Conservation (phyloP, 164 flowering plant genomes). For the Nymphaea colorata region DNA sequence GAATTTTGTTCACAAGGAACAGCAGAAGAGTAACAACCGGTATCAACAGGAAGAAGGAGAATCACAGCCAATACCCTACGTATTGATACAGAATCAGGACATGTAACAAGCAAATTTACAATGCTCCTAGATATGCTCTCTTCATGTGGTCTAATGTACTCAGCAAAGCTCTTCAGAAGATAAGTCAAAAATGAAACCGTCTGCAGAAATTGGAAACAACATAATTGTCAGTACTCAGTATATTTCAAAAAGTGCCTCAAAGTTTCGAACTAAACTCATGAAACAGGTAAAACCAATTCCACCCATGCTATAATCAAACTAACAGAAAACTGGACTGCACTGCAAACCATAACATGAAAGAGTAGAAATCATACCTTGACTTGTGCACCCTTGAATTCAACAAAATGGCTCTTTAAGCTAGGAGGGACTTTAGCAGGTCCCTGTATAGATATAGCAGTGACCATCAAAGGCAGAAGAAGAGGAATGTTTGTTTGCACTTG, state of each 20-base stretch:
- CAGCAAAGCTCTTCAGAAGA: conserved; percentile 85
- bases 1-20: background rate
- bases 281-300: too few relatives aligned
- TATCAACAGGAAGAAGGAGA: background rate
- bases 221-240: background rate
- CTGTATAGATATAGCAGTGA: conserved; percentile 84
- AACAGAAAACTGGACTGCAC: too few relatives aligned
- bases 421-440: conserved; percentile 89
- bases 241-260: background rate
- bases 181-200: conserved; percentile 96
- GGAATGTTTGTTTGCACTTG: conserved; percentile 94
- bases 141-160: conserved; percentile 91
- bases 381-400: conserved; percentile 94
- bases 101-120: conserved; percentile 90
- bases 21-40: background rate
- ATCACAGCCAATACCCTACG: conserved; percentile 47
- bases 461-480: conserved; percentile 83
- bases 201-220: conserved; percentile 35
- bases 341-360: too few relatives aligned
- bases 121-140: conserved; percentile 98
- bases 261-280: background rate
- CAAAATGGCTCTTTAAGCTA: conserved; percentile 61
- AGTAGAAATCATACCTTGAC: conserved; percentile 51
- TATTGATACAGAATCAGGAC: conserved; percentile 91
- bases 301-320: too few relatives aligned